A percentile compares a stretch with the other conserved stretches of the same genome.
These are phyloP conservation scores for Heterococcus sp. DNA, from an alignment of 108 stramenopile genomes.

Conservation along the genomic window DNA sequence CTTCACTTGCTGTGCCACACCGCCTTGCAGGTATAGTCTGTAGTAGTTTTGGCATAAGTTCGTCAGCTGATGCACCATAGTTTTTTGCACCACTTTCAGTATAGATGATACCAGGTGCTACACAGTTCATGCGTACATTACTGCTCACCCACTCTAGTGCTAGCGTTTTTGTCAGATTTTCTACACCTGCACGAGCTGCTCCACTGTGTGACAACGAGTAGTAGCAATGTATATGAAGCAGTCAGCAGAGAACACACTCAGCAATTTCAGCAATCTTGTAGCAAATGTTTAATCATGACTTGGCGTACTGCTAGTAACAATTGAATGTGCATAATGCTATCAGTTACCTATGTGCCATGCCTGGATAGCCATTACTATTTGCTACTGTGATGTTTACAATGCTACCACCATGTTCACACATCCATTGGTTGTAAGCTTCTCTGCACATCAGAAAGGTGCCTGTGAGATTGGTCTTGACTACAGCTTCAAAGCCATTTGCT, in stretches of 20 bases:
- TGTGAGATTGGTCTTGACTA: slow-evolving; percentile 31
- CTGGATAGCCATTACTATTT: slow-evolving; percentile 77
- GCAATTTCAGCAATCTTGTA: too few species aligned
- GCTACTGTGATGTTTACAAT: slow-evolving; percentile 81
- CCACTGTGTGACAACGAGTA: slow-evolving; percentile 32
- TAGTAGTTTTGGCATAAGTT: slow-evolving; percentile 47
- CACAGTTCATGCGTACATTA: slow-evolving; percentile 75
- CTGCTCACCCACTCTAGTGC: slow-evolving; percentile 78
- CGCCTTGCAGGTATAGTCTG: slow-evolving; percentile 11
- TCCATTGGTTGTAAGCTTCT: slow-evolving; percentile 71
- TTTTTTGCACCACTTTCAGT: slow-evolving; percentile 76
- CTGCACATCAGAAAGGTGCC: slow-evolving; percentile 76
- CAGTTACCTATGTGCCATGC: slow-evolving; percentile 64
- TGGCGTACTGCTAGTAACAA: background rate
- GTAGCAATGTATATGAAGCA: background rate
- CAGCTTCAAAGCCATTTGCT: slow-evolving; percentile 4
- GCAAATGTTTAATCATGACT: too few species aligned
- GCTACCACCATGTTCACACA: slow-evolving; percentile 71
- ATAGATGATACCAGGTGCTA: slow-evolving; percentile 76
- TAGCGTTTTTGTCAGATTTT: slow-evolving; percentile 78
- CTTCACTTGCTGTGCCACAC: slow-evolving; percentile 31
- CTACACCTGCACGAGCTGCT: slow-evolving; percentile 74
- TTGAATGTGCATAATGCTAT: background rate
- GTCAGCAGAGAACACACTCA: too few species aligned
- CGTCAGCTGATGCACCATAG: slow-evolving; percentile 69